These are phyloP conservation scores for Roridomyces roridus DNA, from an alignment of 768 basidiomycete genomes.

Conservation along the genomic window DNA sequence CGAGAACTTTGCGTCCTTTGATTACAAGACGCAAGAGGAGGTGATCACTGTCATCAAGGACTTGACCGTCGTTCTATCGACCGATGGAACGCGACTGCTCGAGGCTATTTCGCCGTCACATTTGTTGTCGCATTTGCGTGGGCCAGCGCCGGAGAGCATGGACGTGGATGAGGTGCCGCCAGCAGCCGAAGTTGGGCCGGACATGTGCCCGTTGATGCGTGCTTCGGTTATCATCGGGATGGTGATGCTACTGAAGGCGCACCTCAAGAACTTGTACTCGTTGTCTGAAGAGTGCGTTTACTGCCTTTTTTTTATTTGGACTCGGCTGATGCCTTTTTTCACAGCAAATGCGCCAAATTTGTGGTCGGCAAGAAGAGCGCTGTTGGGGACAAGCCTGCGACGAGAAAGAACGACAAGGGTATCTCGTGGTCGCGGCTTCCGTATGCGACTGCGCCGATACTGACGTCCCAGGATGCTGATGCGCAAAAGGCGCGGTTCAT, in stretches of 20 bases:
- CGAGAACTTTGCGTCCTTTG: conserved; percentile 90
- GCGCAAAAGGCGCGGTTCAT: conserved; percentile 73
- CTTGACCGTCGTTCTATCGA: conserved; percentile 77
- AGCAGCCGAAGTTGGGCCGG: conserved; percentile 1
- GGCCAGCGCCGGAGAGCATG: conserved; percentile 20
- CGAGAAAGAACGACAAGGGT: conserved; percentile 62
- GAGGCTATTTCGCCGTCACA: conserved; percentile 76
- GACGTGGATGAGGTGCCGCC: conserved; percentile 13
- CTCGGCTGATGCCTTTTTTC: neutral
- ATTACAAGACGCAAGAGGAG: conserved; percentile 97
- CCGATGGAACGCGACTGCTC: conserved; percentile 81
- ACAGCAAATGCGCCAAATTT: conserved; percentile 91
- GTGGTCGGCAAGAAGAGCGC: conserved; percentile 88
- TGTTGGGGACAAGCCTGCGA: conserved; percentile 82
- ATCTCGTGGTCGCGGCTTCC: conserved; percentile 80
- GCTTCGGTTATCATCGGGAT: conserved; percentile 83
- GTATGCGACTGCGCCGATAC: conserved; percentile 64
- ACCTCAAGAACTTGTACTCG: conserved; percentile 84
- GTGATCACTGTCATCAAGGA: conserved; percentile 83
- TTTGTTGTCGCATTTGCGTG: conserved; percentile 66
- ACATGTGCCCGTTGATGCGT: conserved; percentile 51
- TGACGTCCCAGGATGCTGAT: conserved; percentile 65
- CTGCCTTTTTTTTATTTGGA: conserved; percentile 1
- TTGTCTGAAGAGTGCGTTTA: conserved; percentile 87
- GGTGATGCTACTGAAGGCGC: conserved; percentile 84